Evolutionary conservation across 331 rosid genomes (phyloP).

Genomic region (Arachis monticola): DNA sequence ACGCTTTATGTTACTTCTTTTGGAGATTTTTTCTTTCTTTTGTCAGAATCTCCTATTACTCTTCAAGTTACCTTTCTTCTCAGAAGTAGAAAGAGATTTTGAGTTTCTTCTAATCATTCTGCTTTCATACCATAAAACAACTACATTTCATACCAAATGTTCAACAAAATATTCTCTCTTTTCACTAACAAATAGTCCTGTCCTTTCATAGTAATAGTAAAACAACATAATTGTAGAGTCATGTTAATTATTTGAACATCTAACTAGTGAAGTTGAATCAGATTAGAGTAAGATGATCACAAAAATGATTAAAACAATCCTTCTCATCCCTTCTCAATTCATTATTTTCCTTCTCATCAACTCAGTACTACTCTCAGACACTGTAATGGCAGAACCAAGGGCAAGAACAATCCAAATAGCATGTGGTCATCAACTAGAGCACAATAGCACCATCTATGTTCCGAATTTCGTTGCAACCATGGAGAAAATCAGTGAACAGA

Average conservation of each 20-base stretch:
- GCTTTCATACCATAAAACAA: constrained; percentile 2
- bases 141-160: neutral
- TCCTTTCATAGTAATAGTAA: neutral
- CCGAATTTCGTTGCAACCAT: constrained; percentile 70
- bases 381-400: constrained; percentile 70
- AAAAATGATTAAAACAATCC: constrained; percentile 46
- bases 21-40: no score
- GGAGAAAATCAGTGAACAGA: constrained; percentile 73
- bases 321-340: constrained; percentile 22
- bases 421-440: constrained; percentile 61
- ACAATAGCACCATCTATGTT: constrained; percentile 56
- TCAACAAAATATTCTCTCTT: neutral
- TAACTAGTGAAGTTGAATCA: no score
- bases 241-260: no score
- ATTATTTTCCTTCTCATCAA: constrained; percentile 39
- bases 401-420: constrained; percentile 49
- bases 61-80: neutral
- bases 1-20: neutral
- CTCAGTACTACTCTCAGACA: neutral
- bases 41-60: no score
- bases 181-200: neutral
- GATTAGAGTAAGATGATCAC: constrained; percentile 4
- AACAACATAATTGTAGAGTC: no score
- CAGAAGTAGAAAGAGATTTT: neutral
- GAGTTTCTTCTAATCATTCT: constrained; percentile 4